A percentile compares a stretch with the other conserved stretches of the same genome.
Conservation (phyloP, 2,329 filamentous ascomycete genomes). For the Pseudogymnoascus sp. region DNA sequence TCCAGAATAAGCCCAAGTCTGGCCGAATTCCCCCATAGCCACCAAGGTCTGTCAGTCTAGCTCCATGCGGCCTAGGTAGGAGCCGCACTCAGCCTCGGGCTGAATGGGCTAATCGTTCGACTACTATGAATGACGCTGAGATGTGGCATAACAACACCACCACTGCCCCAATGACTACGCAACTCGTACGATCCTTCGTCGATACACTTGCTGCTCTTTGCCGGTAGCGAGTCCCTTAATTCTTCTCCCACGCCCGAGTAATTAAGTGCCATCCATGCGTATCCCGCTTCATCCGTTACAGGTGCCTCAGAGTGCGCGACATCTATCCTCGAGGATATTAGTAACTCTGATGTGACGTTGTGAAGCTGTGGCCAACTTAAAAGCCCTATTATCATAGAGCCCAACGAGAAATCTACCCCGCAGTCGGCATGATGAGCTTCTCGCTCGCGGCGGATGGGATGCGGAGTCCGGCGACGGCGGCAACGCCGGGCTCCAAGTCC, state of each 20-base stretch:
- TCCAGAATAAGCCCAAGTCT: conserved; percentile 5
- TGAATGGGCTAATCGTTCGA: background rate
- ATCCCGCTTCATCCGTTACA: background rate
- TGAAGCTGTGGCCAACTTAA: background rate
- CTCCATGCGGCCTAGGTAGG: background rate
- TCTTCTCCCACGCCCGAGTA: background rate
- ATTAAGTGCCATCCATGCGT: background rate
- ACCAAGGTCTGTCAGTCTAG: conserved; percentile 9
- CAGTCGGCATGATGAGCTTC: conserved; percentile 1
- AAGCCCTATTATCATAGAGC: background rate
- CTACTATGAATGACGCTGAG: background rate
- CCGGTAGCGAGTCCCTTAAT: conserved; percentile 4
- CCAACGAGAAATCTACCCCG: background rate
- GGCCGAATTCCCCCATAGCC: background rate
- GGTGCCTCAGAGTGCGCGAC: background rate
- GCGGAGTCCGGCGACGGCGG: background rate
- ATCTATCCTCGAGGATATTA: background rate
- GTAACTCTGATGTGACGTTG: background rate
- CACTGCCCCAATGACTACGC: conserved; percentile 7
- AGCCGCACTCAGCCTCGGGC: conserved; percentile 8
- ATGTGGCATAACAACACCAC: conserved; percentile 1
- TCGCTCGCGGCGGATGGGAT: background rate
- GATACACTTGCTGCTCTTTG: background rate
- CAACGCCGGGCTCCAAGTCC: background rate
- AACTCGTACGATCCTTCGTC: conserved; percentile 4